Percentiles rank a stretch among this genome's conserved stretches.
phyloP scores from a whole-genome alignment of 257 asterid genomes.

The Cruciata laevipes region DNA sequence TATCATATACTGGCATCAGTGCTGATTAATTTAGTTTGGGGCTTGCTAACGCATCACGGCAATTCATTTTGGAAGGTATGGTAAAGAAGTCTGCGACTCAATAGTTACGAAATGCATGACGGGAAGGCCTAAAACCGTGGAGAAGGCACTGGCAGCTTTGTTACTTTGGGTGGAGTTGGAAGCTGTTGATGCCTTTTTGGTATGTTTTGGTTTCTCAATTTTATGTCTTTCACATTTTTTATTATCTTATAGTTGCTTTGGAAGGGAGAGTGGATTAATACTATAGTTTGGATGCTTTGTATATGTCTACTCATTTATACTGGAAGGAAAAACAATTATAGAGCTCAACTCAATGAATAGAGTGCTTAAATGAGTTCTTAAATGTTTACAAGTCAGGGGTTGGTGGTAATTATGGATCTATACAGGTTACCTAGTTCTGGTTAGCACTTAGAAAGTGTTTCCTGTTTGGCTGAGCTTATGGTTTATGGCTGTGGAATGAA shows the following conservation, averaged over 20 bases:
- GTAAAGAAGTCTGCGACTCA: constrained; percentile 93
- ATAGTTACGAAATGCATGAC: constrained; percentile 89
- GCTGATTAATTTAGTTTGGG: neutral
- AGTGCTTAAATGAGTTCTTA: too few species aligned
- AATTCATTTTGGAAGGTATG: constrained; percentile 42
- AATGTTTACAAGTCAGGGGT: too few species aligned
- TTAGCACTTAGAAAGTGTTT: neutral
- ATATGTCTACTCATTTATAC: neutral
- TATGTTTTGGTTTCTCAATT: constrained; percentile 28
- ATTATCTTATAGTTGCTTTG: constrained; percentile 1
- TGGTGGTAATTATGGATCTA: too few species aligned
- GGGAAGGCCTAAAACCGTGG: constrained; percentile 97
- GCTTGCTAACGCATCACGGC: constrained; percentile 1
- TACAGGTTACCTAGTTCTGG: too few species aligned
- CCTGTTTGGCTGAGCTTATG: neutral
- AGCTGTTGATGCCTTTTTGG: constrained; percentile 93
- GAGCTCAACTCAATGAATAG: neutral
- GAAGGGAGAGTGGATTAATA: neutral
- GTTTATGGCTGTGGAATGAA: neutral
- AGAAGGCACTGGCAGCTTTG: constrained; percentile 81
- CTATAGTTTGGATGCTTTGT: neutral
- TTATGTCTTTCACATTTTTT: constrained; percentile 1
- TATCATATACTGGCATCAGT: neutral
- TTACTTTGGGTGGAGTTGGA: constrained; percentile 97
- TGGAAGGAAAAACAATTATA: neutral